These are phyloP conservation scores for Amaranthus tricolor DNA, from an alignment of 179 eudicot species.

Conservation along the genomic window DNA sequence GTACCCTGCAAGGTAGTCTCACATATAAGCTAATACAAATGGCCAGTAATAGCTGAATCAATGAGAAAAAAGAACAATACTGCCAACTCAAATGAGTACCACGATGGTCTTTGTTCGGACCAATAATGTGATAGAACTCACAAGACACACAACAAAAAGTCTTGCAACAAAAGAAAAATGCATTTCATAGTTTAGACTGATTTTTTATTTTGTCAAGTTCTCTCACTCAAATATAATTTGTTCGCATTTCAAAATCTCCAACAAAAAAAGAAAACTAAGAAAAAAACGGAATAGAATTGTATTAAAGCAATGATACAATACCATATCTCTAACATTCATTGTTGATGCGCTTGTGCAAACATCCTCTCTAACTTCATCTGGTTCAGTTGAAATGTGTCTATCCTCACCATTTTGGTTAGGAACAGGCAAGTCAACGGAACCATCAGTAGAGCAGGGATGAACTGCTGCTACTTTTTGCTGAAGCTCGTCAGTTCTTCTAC, in stretches of 20 bases:
- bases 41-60: neutral
- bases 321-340: conserved; percentile 19
- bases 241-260: neutral
- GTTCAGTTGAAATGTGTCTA: conserved; percentile 7
- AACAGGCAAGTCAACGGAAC: conserved; percentile 23
- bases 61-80: neutral
- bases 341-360: conserved; percentile 19
- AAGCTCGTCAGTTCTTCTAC: conserved; percentile 12
- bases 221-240: neutral
- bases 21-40: conserved; percentile 14
- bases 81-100: neutral
- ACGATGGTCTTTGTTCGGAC: neutral
- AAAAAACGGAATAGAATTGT: neutral
- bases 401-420: conserved; percentile 15
- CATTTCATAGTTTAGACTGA: neutral
- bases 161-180: neutral
- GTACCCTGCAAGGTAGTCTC: conserved; percentile 26
- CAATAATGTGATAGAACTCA: neutral
- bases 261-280: neutral
- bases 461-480: conserved; percentile 14
- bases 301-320: conserved; percentile 10
- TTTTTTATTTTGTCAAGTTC: neutral
- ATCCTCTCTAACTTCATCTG: conserved; percentile 21
- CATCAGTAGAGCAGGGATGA: conserved; percentile 17
- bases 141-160: neutral